Conservation (phyloP, 2,329 filamentous ascomycete species). For the Acephala macrosclerotiorum region DNA sequence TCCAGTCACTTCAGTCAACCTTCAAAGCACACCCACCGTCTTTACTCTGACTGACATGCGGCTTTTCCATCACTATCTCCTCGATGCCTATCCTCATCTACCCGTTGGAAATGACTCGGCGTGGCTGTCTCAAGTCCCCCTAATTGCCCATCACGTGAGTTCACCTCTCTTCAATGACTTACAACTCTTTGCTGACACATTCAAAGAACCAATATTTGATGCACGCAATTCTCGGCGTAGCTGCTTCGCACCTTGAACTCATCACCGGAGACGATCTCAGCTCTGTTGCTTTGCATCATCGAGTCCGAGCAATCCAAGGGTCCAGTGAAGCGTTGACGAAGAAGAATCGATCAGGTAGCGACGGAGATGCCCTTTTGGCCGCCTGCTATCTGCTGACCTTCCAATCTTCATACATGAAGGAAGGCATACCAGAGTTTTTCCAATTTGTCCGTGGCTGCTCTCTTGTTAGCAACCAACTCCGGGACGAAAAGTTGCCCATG, state of each 20-base stretch:
- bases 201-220: conserved; percentile 69
- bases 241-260: conserved; percentile 71
- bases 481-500: conserved; percentile 55
- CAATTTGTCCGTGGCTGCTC: conserved; percentile 65
- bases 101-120: conserved; percentile 70
- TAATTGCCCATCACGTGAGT: conserved; percentile 69
- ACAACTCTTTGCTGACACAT: conserved; percentile 11
- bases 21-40: conserved; percentile 58
- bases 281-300: conserved; percentile 65
- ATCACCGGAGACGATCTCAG: conserved; percentile 44
- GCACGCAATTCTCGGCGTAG: conserved; percentile 73
- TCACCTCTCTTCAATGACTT: not conserved
- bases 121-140: conserved; percentile 73
- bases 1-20: conserved; percentile 21
- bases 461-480: conserved; percentile 62
- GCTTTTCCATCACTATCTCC: conserved; percentile 72
- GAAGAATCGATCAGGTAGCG: conserved; percentile 52
- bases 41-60: conserved; percentile 71
- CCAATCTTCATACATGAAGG: conserved; percentile 63
- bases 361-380: conserved; percentile 65
- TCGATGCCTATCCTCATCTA: conserved; percentile 67
- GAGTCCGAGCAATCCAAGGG: conserved; percentile 68
- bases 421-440: conserved; percentile 67
- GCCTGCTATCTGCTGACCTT: conserved; percentile 66
- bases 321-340: conserved; percentile 63